Percentiles rank a stretch among this genome's conserved stretches.
Conservation (phyloP, 139 green algal genomes). For the Micractinium conductrix region DNA sequence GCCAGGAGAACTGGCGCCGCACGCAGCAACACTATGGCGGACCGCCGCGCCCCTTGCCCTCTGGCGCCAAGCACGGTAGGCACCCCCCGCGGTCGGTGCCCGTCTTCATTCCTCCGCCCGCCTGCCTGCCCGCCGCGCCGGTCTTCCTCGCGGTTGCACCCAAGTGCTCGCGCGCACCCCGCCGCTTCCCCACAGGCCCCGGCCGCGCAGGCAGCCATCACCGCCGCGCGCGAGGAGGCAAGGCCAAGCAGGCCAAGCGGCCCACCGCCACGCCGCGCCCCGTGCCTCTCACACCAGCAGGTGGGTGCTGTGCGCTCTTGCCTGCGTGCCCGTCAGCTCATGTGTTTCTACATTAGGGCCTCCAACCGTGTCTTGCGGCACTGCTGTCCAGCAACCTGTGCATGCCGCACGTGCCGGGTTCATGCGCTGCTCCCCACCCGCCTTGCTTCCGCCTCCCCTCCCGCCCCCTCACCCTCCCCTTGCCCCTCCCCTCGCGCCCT, state of each 20-base stretch:
- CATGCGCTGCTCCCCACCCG: neutral
- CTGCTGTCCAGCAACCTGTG: neutral
- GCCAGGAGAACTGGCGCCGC: conserved; percentile 3
- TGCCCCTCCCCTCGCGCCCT: neutral
- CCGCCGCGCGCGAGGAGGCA: neutral
- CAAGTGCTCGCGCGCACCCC: neutral
- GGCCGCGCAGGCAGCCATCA: neutral
- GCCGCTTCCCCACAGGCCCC: neutral
- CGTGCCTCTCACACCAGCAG: conserved; percentile 23
- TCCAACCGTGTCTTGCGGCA: neutral
- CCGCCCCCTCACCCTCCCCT: neutral
- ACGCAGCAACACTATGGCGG: conserved; percentile 22
- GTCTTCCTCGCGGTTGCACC: conserved; percentile 11
- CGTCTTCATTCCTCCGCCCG: neutral
- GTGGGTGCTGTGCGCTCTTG: neutral
- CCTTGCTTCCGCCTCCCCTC: neutral
- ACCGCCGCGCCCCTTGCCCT: neutral
- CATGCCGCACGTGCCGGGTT: neutral
- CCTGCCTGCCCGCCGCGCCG: neutral
- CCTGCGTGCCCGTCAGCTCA: neutral
- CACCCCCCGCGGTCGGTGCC: neutral
- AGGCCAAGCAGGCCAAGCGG: conserved; percentile 22
- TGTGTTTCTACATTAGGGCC: neutral
- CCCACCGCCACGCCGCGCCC: neutral
- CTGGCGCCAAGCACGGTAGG: conserved; percentile 13